phyloP scores from a whole-genome alignment of 345 rosid genomes.

The Citropsis articulata region DNA sequence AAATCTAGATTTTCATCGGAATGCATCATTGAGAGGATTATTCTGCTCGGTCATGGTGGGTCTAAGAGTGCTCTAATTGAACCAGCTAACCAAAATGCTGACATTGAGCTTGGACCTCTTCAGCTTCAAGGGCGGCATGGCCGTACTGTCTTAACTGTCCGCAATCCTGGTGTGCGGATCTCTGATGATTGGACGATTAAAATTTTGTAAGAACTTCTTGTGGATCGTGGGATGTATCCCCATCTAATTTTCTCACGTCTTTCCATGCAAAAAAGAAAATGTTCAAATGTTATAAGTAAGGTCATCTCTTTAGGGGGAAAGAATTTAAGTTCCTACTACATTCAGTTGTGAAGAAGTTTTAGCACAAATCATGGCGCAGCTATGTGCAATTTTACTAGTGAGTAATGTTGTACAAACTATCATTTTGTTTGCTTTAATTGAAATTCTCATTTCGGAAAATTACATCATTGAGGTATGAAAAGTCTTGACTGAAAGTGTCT shows the following conservation, averaged over 20 bases:
- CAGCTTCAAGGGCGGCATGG: constrained; percentile 36
- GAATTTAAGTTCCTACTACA: not conserved
- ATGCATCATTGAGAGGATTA: constrained; percentile 72
- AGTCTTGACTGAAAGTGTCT: too few relatives aligned
- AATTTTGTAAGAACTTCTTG: constrained; percentile 41
- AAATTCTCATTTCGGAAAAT: too few relatives aligned
- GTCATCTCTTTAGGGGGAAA: too few relatives aligned
- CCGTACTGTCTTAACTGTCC: constrained; percentile 57
- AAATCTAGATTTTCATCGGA: constrained; percentile 49
- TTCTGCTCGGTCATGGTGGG: constrained; percentile 56
- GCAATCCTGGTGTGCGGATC: constrained; percentile 78
- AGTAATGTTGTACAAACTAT: not conserved
- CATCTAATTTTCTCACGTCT: not conserved
- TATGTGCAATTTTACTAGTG: not conserved
- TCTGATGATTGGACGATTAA: constrained; percentile 79
- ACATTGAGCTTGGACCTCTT: constrained; percentile 67
- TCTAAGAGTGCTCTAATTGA: constrained; percentile 59
- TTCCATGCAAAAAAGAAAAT: not conserved
- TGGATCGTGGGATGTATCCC: not conserved
- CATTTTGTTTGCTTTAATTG: not conserved
- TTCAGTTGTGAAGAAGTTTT: not conserved
- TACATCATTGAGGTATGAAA: not conserved
- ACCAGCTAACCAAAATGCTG: constrained; percentile 61
- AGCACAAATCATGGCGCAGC: not conserved
- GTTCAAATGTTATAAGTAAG: not conserved